phyloP scores from a whole-genome alignment of 2,329 filamentous ascomycete species.

The Pyricularia grisea region DNA sequence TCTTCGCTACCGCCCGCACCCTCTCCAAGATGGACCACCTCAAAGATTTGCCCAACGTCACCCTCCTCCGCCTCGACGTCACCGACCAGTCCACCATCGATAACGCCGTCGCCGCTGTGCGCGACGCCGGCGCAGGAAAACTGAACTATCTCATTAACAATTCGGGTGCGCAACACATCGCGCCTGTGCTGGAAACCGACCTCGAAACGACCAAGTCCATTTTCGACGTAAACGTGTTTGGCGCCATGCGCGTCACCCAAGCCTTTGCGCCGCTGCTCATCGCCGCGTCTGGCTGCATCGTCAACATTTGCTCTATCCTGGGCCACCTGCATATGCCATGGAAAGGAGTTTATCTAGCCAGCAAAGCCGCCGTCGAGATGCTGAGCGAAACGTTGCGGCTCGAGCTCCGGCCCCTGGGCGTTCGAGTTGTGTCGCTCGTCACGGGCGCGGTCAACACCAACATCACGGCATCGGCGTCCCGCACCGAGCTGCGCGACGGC shows the following conservation, averaged over 20 bases:
- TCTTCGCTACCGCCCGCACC: constrained; percentile 22
- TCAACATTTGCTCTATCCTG: constrained; percentile 19
- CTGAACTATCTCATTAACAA: constrained; percentile 15
- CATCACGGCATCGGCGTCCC: constrained; percentile 12
- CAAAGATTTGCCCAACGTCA: constrained; percentile 13
- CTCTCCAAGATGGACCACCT: constrained; percentile 15
- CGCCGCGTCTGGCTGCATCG: constrained; percentile 13
- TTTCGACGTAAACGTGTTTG: constrained; percentile 18
- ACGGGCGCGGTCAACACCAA: constrained; percentile 19
- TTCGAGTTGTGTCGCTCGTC: constrained; percentile 19
- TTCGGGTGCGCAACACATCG: constrained; percentile 10
- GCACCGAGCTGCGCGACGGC: constrained; percentile 15
- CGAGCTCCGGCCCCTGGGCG: constrained; percentile 21
- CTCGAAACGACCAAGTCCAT: constrained; percentile 9
- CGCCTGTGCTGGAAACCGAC: constrained; percentile 12
- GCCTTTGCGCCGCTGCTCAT: constrained; percentile 21
- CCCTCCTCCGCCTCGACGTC: constrained; percentile 19
- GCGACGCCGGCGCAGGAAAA: neutral
- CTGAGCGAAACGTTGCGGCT: constrained; percentile 16
- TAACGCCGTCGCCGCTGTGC: constrained; percentile 10
- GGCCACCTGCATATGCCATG: constrained; percentile 19
- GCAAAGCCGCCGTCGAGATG: constrained; percentile 19
- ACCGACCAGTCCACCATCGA: constrained; percentile 16
- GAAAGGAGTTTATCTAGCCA: constrained; percentile 19
- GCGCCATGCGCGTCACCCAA: constrained; percentile 20